A percentile compares a stretch with the other conserved stretches of the same genome.
These are phyloP conservation scores for Asterophora parasitica DNA, from an alignment of 768 basidiomycete genomes.

Conservation along the genomic window DNA sequence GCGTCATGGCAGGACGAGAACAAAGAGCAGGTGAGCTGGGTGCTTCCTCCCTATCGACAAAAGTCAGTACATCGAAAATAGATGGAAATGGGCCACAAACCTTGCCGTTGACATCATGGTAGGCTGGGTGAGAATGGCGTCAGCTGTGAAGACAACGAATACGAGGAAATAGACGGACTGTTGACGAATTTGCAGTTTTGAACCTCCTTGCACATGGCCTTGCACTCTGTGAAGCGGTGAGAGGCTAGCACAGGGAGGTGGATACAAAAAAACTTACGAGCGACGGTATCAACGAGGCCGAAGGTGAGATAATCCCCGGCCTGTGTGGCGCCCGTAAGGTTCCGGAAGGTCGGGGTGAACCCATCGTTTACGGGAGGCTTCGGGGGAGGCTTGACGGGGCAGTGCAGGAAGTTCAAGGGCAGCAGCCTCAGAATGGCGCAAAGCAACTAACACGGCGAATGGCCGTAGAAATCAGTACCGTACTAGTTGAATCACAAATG, in stretches of 20 bases:
- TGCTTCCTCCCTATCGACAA: conserved; percentile 32
- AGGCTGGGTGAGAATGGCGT: conserved; percentile 23
- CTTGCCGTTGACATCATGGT: conserved; percentile 45
- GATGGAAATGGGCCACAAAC: conserved; percentile 11
- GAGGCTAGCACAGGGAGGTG: neutral
- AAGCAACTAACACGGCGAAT: conserved; percentile 9
- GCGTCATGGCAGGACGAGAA: conserved; percentile 33
- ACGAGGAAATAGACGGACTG: conserved; percentile 24
- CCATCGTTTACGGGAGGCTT: conserved; percentile 22
- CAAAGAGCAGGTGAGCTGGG: conserved; percentile 39
- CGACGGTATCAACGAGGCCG: conserved; percentile 40
- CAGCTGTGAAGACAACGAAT: neutral
- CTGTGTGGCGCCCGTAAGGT: conserved; percentile 39
- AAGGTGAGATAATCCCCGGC: conserved; percentile 38
- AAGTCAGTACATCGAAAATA: conserved; percentile 4
- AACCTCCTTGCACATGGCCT: conserved; percentile 40
- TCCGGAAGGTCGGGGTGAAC: conserved; percentile 35
- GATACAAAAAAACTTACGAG: conserved; percentile 30
- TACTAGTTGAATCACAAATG: neutral
- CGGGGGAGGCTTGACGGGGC: conserved; percentile 24
- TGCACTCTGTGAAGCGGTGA: conserved; percentile 30
- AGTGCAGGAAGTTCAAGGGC: conserved; percentile 32
- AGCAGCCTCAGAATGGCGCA: conserved; percentile 34
- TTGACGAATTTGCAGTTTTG: conserved; percentile 38
- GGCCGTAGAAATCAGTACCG: no score